Evolutionary conservation across 2,329 filamentous ascomycete genomes (phyloP), one percentile per base, ranked within the genome.

Genomic region (Claviceps fusiformis): DNA sequence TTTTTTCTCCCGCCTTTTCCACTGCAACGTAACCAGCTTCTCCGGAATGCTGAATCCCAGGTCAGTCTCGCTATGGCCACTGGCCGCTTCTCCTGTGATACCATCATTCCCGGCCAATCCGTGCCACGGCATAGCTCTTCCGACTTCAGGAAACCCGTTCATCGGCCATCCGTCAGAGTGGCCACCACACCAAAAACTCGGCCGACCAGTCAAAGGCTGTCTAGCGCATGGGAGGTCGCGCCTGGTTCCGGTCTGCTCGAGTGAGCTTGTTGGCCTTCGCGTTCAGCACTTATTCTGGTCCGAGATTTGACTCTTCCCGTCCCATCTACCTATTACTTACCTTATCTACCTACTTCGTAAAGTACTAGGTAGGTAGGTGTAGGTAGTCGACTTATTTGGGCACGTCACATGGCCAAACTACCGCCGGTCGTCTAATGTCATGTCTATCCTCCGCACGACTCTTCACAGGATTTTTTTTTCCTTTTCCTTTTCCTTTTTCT

Each of bases 91-190:
- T 54, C 47, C 43, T 44, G 50, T 57, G 50, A 50, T 33, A 52
- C 54, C 48, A 31, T 55, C 33, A 31, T 10, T 41, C 50, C 50
- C 19, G 49, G 43, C 44, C 47, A 19, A 37, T 48, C 52, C 43
- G 55, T 54, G 56, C 50, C 47, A 56, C 54, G 54, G 48, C 41
- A 55, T 41, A 19, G 35, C 41, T 19, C 29, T 56, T n/a, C 54
- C 51, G 54, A 57, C 43, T 29, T 17, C 51, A n/a, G 45, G 15
- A 9, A 35, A 57, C 56, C 56, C 52, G 46, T 46, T 53, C 51
- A 9, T 56, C 56, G 56, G 56, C 56, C 54, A 55, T 54, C 56
- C 48, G 54, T 41, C 54, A 56, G 49, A 52, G 15, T 50, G 56
- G 56, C 56, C 56, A 55, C 47, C 29, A 46, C 53, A 43, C 33